A percentile compares a stretch with the other conserved stretches of the same genome.
Evolutionary conservation across 1,284 basidiomycete genomes (phyloP).

Genomic region (Boletus mariae): DNA sequence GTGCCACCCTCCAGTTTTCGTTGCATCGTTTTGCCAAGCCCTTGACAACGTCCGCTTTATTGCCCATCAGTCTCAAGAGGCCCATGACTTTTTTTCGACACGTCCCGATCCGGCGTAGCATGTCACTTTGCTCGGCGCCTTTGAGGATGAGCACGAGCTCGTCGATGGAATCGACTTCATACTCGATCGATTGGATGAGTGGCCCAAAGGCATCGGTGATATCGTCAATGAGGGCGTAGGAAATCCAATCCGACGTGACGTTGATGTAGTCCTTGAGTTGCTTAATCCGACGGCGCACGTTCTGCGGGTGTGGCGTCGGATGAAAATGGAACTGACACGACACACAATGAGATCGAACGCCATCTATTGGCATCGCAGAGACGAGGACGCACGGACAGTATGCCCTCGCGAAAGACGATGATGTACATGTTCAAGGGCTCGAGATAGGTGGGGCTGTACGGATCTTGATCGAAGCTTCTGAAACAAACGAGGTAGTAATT

Average conservation of each 20-base stretch:
- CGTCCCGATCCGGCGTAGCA: slow-evolving; percentile 84
- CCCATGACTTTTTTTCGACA: slow-evolving; percentile 99
- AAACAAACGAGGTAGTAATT: slow-evolving; percentile 99
- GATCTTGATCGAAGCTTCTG: slow-evolving; percentile 98
- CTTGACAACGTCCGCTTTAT: slow-evolving; percentile 99
- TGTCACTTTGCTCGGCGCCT: slow-evolving; percentile 60
- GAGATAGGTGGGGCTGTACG: slow-evolving; percentile 94
- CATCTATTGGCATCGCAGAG: not conserved
- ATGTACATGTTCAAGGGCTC: slow-evolving; percentile 99
- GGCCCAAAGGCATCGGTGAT: slow-evolving; percentile 99
- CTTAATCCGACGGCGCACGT: slow-evolving; percentile 96
- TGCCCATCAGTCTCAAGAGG: slow-evolving; percentile 91
- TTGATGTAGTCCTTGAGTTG: slow-evolving; percentile 99
- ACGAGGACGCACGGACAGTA: slow-evolving; percentile 66
- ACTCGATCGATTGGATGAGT: slow-evolving; percentile 97
- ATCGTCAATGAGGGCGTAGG: slow-evolving; percentile 98
- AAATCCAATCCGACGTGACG: slow-evolving; percentile 99
- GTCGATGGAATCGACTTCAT: slow-evolving; percentile 98
- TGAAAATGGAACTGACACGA: slow-evolving; percentile 92
- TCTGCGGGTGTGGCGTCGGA: slow-evolving; percentile 95
- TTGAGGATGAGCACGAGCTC: slow-evolving; percentile 97
- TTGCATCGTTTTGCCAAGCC: slow-evolving; percentile 97
- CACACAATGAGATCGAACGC: not conserved
- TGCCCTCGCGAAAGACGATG: slow-evolving; percentile 98
- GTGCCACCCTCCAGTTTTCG: slow-evolving; percentile 98